Evolutionary conservation across 495 filamentous ascomycete species (phyloP).

Genomic region (Cercophora scortea): DNA sequence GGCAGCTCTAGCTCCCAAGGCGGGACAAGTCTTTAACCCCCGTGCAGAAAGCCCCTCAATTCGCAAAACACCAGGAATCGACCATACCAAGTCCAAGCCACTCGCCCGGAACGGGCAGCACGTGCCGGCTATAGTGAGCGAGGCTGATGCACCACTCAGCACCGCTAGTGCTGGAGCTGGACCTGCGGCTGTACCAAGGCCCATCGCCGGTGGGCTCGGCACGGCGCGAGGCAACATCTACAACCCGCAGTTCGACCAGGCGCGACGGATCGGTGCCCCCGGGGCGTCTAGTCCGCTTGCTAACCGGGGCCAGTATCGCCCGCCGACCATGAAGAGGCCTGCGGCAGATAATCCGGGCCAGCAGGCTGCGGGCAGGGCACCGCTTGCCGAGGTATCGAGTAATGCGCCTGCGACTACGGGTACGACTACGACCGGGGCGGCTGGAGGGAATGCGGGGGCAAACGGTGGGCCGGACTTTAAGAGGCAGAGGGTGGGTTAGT

Average conservation of each 20-base stretch:
- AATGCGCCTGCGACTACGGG: slow-evolving; percentile 16
- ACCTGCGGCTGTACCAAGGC: neutral
- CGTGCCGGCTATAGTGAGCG: slow-evolving; percentile 24
- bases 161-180: neutral
- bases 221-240: slow-evolving; percentile 44
- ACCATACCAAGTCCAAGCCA: slow-evolving; percentile 65
- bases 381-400: slow-evolving; percentile 31
- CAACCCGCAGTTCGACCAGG: slow-evolving; percentile 62
- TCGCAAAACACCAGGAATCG: slow-evolving; percentile 81
- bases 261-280: slow-evolving; percentile 69
- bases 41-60: slow-evolving; percentile 79
- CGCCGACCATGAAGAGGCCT: slow-evolving; percentile 49
- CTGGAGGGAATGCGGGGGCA: slow-evolving; percentile 16
- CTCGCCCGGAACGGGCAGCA: slow-evolving; percentile 43
- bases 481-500: slow-evolving; percentile 26
- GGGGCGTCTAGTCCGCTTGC: slow-evolving; percentile 46
- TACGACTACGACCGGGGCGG: neutral
- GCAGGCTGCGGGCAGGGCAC: slow-evolving; percentile 12
- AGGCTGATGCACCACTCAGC: neutral
- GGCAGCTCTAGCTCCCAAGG: slow-evolving; percentile 32
- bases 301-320: slow-evolving; percentile 53
- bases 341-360: neutral
- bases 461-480: slow-evolving; percentile 11
- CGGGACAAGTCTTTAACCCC: slow-evolving; percentile 65
- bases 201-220: neutral